These are phyloP conservation scores for Euryodendron excelsum DNA, from an alignment of 148 eudicot species.

Conservation along the genomic window DNA sequence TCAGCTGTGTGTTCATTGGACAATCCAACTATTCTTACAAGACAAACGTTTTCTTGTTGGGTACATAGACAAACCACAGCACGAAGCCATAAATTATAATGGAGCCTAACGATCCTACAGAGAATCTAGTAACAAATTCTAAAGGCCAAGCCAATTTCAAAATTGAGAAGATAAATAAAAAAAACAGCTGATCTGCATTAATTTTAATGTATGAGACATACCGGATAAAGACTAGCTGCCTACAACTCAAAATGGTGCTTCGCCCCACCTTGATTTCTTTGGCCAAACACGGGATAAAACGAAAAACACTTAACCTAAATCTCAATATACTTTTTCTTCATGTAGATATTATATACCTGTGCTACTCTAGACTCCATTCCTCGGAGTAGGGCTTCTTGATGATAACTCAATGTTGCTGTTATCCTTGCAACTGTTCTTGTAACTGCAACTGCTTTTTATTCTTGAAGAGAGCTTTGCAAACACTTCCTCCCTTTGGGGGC, in stretches of 20 bases:
- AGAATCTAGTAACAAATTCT: neutral
- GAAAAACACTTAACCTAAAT: neutral
- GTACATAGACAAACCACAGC: no score
- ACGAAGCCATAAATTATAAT: no score
- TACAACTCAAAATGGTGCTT: constrained; percentile 49
- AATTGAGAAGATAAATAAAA: neutral
- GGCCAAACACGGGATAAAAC: neutral
- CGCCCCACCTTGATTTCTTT: constrained; percentile 43
- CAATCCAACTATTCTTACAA: no score
- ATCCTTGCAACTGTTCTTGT: no score
- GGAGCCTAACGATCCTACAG: no score
- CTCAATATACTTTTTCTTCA: constrained; percentile 10
- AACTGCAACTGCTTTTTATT: constrained; percentile 34
- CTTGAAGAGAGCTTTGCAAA: constrained; percentile 49
- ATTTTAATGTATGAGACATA: neutral
- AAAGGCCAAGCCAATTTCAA: neutral
- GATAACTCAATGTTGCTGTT: constrained; percentile 17
- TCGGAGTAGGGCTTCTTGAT: constrained; percentile 31
- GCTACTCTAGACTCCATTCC: constrained; percentile 34
- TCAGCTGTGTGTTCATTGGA: no score
- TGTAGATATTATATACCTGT: neutral
- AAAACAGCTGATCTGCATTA: constrained; percentile 1
- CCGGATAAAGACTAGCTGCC: neutral
- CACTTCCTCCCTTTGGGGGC: constrained; percentile 98
- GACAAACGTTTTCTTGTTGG: no score